These are phyloP conservation scores for Raffaelea deltoideospora DNA, from an alignment of 2,329 filamentous ascomycete species.

Conservation along the genomic window DNA sequence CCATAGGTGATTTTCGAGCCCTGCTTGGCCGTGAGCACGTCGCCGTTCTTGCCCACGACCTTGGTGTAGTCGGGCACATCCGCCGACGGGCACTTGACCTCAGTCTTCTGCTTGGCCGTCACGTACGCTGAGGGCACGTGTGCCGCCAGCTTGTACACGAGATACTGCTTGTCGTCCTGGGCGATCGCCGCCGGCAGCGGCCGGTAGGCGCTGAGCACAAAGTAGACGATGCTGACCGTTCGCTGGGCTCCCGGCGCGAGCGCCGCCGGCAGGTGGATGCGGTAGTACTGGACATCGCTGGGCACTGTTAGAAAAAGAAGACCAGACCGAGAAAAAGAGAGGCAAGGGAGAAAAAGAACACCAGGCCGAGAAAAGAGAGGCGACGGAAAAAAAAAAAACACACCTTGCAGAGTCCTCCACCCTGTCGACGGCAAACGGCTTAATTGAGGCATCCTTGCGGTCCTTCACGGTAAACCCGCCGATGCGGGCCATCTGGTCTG, in stretches of 20 bases:
- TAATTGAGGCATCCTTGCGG: conserved; percentile 60
- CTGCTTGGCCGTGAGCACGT: conserved; percentile 59
- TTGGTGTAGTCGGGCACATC: conserved; percentile 77
- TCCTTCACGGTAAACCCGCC: conserved; percentile 86
- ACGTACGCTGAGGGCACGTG: conserved; percentile 73
- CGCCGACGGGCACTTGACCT: conserved; percentile 70
- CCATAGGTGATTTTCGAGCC: conserved; percentile 82
- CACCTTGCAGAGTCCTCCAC: conserved; percentile 50
- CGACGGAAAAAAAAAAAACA: conserved; percentile 8
- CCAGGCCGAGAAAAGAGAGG: neutral
- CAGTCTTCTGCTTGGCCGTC: conserved; percentile 90
- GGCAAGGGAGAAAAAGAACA: conserved; percentile 7
- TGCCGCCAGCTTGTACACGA: conserved; percentile 72
- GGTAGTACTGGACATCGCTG: conserved; percentile 69
- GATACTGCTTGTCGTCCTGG: conserved; percentile 78
- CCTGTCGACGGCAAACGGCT: conserved; percentile 52
- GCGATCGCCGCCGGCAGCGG: conserved; percentile 69
- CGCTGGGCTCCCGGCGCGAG: conserved; percentile 64
- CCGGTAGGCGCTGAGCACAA: conserved; percentile 59
- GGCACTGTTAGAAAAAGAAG: neutral
- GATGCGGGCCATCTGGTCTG: conserved; percentile 57
- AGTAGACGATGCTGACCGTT: conserved; percentile 78
- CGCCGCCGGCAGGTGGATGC: conserved; percentile 61
- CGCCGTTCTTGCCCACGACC: conserved; percentile 47
- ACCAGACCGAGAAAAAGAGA: neutral